phyloP scores from a whole-genome alignment of 2,329 filamentous ascomycete genomes.

The Phialocephala sp. region DNA sequence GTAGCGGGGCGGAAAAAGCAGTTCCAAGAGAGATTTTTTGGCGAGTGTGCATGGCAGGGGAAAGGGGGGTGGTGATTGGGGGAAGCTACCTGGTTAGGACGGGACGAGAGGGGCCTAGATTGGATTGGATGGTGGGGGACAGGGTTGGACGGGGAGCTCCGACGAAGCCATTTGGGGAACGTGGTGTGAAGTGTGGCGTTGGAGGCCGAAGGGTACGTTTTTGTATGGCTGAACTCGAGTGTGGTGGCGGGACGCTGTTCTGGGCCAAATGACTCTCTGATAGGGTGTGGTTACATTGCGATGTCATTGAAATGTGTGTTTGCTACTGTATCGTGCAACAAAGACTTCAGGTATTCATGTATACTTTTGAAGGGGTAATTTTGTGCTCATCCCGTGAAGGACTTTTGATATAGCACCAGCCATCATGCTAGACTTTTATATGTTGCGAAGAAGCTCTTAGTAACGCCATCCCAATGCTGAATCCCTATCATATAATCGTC shows the following conservation, averaged over 20 bases:
- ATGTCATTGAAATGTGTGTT: not conserved
- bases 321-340: not conserved
- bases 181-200: constrained; percentile 12
- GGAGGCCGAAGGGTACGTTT: not conserved
- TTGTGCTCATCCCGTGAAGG: not conserved
- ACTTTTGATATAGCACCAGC: not conserved
- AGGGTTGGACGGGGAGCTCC: not conserved
- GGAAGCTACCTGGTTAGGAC: constrained; percentile 4
- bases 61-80: not conserved
- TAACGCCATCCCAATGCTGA: not conserved
- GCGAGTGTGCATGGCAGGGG: not conserved
- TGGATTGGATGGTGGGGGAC: constrained; percentile 9
- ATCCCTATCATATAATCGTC: not conserved
- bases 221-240: constrained; percentile 8
- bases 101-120: not conserved
- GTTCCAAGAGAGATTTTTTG: not conserved
- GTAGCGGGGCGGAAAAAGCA: constrained; percentile 12
- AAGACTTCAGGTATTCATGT: not conserved
- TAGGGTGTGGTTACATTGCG: not conserved
- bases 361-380: not conserved
- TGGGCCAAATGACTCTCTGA: not conserved
- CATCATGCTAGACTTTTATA: not conserved
- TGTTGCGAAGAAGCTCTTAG: not conserved
- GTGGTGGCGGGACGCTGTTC: not conserved
- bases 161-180: constrained; percentile 14